phyloP scores from a whole-genome alignment of 345 rosid species.

The Boechera stricta region DNA sequence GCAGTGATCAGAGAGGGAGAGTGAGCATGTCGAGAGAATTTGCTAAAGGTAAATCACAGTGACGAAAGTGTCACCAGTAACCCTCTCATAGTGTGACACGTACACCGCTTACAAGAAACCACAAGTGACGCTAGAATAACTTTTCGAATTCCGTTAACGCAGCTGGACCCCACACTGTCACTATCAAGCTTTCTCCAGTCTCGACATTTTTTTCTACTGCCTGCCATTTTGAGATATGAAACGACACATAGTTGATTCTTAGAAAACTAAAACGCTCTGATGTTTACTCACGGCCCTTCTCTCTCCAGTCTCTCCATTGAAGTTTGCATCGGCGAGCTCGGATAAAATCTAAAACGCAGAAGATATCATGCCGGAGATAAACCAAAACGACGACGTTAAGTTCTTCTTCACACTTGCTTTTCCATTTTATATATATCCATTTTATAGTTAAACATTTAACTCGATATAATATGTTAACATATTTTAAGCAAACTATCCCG shows the following conservation, averaged over 20 bases:
- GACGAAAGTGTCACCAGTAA: neutral
- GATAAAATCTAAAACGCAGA: neutral
- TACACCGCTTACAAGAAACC: neutral
- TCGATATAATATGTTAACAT: too few species aligned
- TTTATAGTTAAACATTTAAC: too few species aligned
- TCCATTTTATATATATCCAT: neutral
- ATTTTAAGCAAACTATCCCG: too few species aligned
- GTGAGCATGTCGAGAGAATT: constrained; percentile 26
- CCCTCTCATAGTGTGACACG: constrained; percentile 17
- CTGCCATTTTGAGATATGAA: neutral
- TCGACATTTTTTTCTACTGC: constrained; percentile 16
- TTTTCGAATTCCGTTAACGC: constrained; percentile 32
- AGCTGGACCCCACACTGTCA: constrained; percentile 40
- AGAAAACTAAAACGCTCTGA: neutral
- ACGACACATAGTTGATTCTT: constrained; percentile 8
- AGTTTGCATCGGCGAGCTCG: constrained; percentile 25
- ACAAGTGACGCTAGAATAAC: constrained; percentile 16
- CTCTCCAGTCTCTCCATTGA: constrained; percentile 33
- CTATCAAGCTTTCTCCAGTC: constrained; percentile 32
- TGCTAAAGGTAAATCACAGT: constrained; percentile 11
- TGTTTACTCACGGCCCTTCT: constrained; percentile 9
- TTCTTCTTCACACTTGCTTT: constrained; percentile 32
- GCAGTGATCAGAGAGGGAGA: constrained; percentile 30
- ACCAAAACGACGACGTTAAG: constrained; percentile 21
- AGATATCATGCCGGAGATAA: constrained; percentile 21